A percentile compares a stretch with the other conserved stretches of the same genome.
These are phyloP conservation scores for Starmera stellimalicola DNA, from an alignment of 1,139 yeast species.

Conservation along the genomic window DNA sequence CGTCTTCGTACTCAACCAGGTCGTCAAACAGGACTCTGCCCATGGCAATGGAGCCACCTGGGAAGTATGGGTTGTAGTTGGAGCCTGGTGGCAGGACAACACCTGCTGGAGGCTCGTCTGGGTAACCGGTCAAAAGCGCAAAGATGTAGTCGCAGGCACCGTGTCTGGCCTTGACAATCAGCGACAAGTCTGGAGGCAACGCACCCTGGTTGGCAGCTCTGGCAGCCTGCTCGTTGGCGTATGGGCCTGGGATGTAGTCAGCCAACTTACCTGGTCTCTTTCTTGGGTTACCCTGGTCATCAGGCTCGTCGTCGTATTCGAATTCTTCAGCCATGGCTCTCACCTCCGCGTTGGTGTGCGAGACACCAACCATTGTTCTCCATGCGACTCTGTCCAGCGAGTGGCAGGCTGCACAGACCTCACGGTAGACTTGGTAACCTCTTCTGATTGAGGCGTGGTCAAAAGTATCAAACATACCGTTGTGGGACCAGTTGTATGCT, in stretches of 20 bases:
- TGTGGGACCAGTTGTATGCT: slow-evolving; percentile 87
- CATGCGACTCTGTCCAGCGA: slow-evolving; percentile 95
- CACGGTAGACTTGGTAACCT: slow-evolving; percentile 98
- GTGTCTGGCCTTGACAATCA: slow-evolving; percentile 98
- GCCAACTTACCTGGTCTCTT: slow-evolving; percentile 98
- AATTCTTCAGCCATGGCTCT: slow-evolving; percentile 92
- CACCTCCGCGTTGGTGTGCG: slow-evolving; percentile 86
- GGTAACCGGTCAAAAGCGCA: slow-evolving; percentile 93
- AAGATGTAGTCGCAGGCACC: slow-evolving; percentile 96
- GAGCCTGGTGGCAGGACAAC: slow-evolving; percentile 85
- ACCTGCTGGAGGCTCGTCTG: slow-evolving; percentile 98
- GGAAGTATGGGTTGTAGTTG: slow-evolving; percentile 99
- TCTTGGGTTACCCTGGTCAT: slow-evolving; percentile 98
- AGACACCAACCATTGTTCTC: slow-evolving; percentile 97
- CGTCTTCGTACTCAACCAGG: slow-evolving; percentile 96
- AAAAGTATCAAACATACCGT: slow-evolving; percentile 83
- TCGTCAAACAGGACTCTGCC: slow-evolving; percentile 97
- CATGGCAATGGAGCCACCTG: slow-evolving; percentile 99
- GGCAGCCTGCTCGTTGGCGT: slow-evolving; percentile 97
- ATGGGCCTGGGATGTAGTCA: slow-evolving; percentile 91
- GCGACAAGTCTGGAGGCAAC: slow-evolving; percentile 93
- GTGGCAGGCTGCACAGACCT: slow-evolving; percentile 98
- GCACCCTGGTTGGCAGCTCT: slow-evolving; percentile 99
- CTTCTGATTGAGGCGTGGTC: slow-evolving; percentile 97
- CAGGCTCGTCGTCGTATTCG: slow-evolving; percentile 98